Percentiles rank a stretch among this genome's conserved stretches.
phyloP scores from a whole-genome alignment of 805 yeast genomes.

The Lipomyces sp. region DNA sequence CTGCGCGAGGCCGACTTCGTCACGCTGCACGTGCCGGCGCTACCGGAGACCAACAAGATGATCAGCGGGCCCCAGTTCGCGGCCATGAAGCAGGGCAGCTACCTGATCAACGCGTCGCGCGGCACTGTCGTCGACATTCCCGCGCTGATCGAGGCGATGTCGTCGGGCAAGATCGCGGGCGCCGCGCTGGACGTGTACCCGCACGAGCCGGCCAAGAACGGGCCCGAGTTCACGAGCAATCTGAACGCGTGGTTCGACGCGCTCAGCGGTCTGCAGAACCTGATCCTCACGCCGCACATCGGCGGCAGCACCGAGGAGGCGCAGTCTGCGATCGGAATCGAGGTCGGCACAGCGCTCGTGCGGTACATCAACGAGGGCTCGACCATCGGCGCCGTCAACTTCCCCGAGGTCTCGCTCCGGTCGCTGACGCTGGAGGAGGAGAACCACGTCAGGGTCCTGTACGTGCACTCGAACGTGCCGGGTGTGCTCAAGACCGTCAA shows the following conservation, averaged over 20 bases:
- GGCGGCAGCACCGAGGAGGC: conserved; percentile 99
- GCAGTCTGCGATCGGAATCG: conserved; percentile 94
- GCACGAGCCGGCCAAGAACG: conserved; percentile 95
- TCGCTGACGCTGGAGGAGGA: conserved; percentile 82
- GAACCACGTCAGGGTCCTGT: conserved; percentile 81
- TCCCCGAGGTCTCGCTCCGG: conserved; percentile 96
- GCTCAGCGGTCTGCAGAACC: conserved; percentile 74
- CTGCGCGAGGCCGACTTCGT: conserved; percentile 81
- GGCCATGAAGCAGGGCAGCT: conserved; percentile 94
- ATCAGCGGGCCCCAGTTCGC: conserved; percentile 87
- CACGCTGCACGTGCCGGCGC: conserved; percentile 90
- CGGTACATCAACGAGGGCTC: conserved; percentile 95
- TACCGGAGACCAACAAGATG: conserved; percentile 86
- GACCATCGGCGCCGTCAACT: conserved; percentile 92
- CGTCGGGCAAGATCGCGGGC: conserved; percentile 92
- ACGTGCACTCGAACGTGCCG: conserved; percentile 96
- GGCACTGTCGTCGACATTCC: conserved; percentile 97
- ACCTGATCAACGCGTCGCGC: conserved; percentile 92
- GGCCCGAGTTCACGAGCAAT: conserved; percentile 67
- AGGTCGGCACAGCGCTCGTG: conserved; percentile 80
- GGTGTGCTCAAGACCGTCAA: conserved; percentile 98
- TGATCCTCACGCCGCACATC: conserved; percentile 93
- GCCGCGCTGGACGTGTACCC: conserved; percentile 97
- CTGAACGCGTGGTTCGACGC: conserved; percentile 84
- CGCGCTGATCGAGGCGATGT: conserved; percentile 86